These are phyloP conservation scores for Eimeria acervulina DNA, from an alignment of 169 alveolate genomes.

Conservation along the genomic window DNA sequence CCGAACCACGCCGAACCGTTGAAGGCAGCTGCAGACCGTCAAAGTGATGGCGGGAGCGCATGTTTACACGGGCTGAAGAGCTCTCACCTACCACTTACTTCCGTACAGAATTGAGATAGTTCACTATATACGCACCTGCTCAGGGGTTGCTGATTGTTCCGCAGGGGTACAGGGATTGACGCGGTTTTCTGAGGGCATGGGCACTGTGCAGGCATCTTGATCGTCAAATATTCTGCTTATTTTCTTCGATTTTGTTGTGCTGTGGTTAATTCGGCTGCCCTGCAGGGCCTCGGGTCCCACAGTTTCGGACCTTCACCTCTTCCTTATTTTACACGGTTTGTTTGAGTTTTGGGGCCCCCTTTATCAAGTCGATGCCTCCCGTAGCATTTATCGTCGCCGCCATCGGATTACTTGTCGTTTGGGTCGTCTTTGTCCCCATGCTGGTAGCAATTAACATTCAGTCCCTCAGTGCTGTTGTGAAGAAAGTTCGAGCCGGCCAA, in stretches of 20 bases:
- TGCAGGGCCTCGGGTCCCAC: constrained; percentile 71
- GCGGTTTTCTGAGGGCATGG: too few relatives aligned
- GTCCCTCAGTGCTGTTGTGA: constrained; percentile 61
- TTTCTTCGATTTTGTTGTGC: neutral
- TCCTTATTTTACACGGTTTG: constrained; percentile 65
- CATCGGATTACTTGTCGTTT: constrained; percentile 28
- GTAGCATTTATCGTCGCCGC: constrained; percentile 64
- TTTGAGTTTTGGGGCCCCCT: constrained; percentile 64
- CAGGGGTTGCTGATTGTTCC: neutral
- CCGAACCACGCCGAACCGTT: neutral
- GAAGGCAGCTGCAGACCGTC: neutral
- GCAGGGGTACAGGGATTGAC: neutral
- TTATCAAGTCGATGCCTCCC: constrained; percentile 71
- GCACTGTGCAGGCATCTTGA: neutral
- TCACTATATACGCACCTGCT: neutral
- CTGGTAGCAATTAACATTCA: constrained; percentile 65
- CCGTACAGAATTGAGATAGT: neutral
- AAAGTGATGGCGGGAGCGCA: neutral
- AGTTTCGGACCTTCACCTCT: constrained; percentile 51
- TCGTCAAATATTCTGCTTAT: neutral
- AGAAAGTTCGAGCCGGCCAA: constrained; percentile 27
- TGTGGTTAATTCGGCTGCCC: neutral
- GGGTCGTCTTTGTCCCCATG: constrained; percentile 70
- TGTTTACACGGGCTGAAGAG: neutral
- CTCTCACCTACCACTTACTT: too few relatives aligned